Base-by-base conservation (phyloP, 441 rosid species). In the Dalechampia spathulata region DNA sequence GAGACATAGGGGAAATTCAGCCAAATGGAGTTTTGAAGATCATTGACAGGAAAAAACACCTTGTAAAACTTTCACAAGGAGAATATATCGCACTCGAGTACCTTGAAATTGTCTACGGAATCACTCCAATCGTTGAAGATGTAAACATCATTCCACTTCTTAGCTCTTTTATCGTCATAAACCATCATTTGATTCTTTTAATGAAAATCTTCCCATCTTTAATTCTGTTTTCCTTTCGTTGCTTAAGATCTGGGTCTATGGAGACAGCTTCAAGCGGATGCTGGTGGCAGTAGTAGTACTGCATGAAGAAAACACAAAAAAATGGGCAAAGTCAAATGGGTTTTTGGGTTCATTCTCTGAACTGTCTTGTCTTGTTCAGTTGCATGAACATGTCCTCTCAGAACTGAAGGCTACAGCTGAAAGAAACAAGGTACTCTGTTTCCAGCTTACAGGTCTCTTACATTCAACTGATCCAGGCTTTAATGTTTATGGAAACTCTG, bases 51-150 rank as follows among this genome's bases (percentile, higher is more conserved):
- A 93, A 87, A 75, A 93, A 93, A 73, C 87, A 93, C 70, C 83
- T 93, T 1, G 66, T 93, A 46, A 93, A 93, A 73, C 89, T 90
- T 38, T 90, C 99, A 27, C 99, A 93, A 65, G 99, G 99, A 66
- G 99, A 93, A 66, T 93, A 93, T 53, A 82, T 90, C 49, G 99
- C 97, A 13, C 77, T 93, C 0, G 96, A 93, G 77, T 52, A 81
- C 58, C 60, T 93, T 78, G 99, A 93, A 70, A 90, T 81, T 58
- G 77, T 85, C 30, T 93, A 74, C 60, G 73, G 70, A 1, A 64
- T 67, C 58, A 54, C 78, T 60, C 68, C 91, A n/a, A 25, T 85
- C 13, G 75, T 85, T 27, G 97, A 90, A 56, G 99, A 93, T 57
- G 97, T 81, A 66, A 72, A 81, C 32, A 61, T 63, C 58, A 42